Evolutionary conservation across 257 asterid species (phyloP), one percentile per base, ranked within the genome.

Genomic region (Primulina huaijiensis): DNA sequence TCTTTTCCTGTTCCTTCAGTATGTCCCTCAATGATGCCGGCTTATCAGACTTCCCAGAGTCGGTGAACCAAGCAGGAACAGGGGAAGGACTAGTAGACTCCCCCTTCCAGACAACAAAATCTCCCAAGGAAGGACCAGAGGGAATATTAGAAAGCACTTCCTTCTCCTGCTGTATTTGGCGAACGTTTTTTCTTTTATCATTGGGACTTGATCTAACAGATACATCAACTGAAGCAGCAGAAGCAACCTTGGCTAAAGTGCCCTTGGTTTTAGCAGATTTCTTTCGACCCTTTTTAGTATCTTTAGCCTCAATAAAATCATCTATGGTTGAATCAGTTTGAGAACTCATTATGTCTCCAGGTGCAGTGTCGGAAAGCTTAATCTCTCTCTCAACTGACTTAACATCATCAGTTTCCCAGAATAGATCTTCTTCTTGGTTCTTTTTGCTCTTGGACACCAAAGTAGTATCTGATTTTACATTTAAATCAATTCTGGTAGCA

Each of bases 81-180:
- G 96, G 86, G 65, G 88, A 71, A 60, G 90, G 78, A 76, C 73
- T 81, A 7, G 87, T 62, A 5, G 97, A 25, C 64, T 94, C 99
- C 16, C 86, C 99, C 74, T 89, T 91, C 97, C 97, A 89, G 30
- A 82, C 58, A 74, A 94, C 96, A 86, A 82, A 94, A 86, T 94
- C 99, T 43, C 98, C 98, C 21, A 94, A 79, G 25, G 98, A 94
- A 65, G 97, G 96, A 37, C 98, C 99, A 33, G 96, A 78, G 3
- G 99, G 99, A 50, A 84, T 80, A 60, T 92, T 79, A 35, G 87
- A 88, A 59, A 86, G 76, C 40, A 82, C 80, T 63, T 94, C 99
- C 80, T 91, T 85, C 64, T 85, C 89, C 82, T 73, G 91, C 74
- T 78, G 98, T 67, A 86, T 72, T 67, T 82, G 86, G 14, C 87